Percentiles rank a stretch among this genome's conserved stretches.
Conservation (phyloP, 208 protist species). For the Angomonas deanei region DNA sequence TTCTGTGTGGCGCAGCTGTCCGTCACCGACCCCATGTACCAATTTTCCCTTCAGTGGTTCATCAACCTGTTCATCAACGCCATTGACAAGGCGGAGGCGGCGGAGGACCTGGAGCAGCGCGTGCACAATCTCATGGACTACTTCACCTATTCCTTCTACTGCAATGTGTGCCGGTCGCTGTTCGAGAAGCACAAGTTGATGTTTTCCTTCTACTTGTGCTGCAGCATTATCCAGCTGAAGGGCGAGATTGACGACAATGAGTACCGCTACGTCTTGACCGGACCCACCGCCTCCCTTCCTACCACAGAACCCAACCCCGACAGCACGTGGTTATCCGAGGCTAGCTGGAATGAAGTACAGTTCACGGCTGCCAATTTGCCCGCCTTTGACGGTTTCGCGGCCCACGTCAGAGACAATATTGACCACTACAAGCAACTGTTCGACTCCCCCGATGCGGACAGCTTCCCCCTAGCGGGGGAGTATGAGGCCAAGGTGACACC, state of each 20-base stretch:
- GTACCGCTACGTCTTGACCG: slow-evolving; percentile 90
- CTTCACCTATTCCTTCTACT: slow-evolving; percentile 97
- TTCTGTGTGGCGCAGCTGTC: slow-evolving; percentile 96
- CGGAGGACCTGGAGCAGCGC: slow-evolving; percentile 69
- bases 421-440: slow-evolving; percentile 90
- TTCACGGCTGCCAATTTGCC: slow-evolving; percentile 77
- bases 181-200: slow-evolving; percentile 98
- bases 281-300: slow-evolving; percentile 54
- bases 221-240: slow-evolving; percentile 77
- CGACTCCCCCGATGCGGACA: slow-evolving; percentile 82
- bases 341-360: slow-evolving; percentile 91
- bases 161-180: slow-evolving; percentile 97
- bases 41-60: slow-evolving; percentile 98
- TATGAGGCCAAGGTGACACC: slow-evolving; percentile 77
- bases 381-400: slow-evolving; percentile 73
- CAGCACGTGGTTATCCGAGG: slow-evolving; percentile 91
- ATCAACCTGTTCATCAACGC: slow-evolving; percentile 92
- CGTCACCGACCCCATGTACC: slow-evolving; percentile 95
- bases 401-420: slow-evolving; percentile 78
- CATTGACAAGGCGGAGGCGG: slow-evolving; percentile 59
- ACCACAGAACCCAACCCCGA: slow-evolving; percentile 78
- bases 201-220: slow-evolving; percentile 96
- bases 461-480: slow-evolving; percentile 68
- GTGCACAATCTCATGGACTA: slow-evolving; percentile 91
- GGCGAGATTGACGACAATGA: slow-evolving; percentile 81